These are phyloP conservation scores for Coprinopsis cinerea DNA, from an alignment of 768 basidiomycete species.

Conservation along the genomic window DNA sequence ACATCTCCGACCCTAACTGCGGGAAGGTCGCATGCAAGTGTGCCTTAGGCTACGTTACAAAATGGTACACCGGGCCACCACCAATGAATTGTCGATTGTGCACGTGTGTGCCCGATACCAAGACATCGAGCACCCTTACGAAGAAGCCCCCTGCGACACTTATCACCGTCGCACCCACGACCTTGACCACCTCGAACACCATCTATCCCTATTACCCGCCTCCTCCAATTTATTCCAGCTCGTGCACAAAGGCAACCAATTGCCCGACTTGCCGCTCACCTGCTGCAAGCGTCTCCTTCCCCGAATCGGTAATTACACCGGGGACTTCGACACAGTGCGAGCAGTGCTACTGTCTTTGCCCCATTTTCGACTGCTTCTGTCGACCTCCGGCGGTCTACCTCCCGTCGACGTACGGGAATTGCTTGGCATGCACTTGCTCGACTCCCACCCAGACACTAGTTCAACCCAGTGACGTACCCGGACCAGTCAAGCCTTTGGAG, in stretches of 20 bases:
- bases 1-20: background rate
- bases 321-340: background rate
- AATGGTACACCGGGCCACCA: background rate
- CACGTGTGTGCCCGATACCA: background rate
- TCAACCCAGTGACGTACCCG: background rate
- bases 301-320: background rate
- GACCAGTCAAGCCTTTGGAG: background rate
- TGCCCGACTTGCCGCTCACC: background rate
- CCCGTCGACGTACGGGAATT: background rate
- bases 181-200: background rate
- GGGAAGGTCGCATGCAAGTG: background rate
- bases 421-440: background rate
- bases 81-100: background rate
- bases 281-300: background rate
- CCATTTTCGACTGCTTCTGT: slow-evolving; percentile 1
- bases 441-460: background rate
- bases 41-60: background rate
- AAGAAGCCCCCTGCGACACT: background rate
- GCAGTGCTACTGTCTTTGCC: slow-evolving; percentile 1
- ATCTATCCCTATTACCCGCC: background rate
- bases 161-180: background rate
- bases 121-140: background rate
- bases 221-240: background rate
- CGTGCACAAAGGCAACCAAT: background rate
- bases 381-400: background rate